Evolutionary conservation across 129 eudicot genomes (phyloP).

Genomic region (Heracleum sosnowskyi): DNA sequence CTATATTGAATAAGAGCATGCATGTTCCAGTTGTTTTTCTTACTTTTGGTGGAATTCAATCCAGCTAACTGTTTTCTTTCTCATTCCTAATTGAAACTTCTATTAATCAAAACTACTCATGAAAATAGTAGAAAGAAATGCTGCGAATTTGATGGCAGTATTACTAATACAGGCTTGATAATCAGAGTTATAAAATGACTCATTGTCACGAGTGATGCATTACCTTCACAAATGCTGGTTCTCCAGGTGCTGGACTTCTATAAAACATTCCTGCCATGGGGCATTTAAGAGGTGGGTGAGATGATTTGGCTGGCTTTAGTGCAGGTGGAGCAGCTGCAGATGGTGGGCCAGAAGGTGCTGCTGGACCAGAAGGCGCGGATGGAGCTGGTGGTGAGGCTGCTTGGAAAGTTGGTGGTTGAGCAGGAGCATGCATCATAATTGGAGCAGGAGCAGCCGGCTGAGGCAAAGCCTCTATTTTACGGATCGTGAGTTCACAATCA

Average conservation of each 20-base stretch:
- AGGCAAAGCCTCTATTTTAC: constrained; percentile 69
- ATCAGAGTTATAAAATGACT: not conserved
- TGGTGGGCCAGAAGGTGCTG: constrained; percentile 29
- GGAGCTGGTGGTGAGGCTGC: constrained; percentile 36
- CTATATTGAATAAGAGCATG: not conserved
- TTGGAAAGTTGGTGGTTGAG: constrained; percentile 31
- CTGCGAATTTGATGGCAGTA: not conserved
- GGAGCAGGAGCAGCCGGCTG: constrained; percentile 50
- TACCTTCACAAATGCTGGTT: constrained; percentile 76
- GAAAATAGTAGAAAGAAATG: not conserved
- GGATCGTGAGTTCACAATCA: constrained; percentile 60
- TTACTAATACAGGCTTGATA: not conserved
- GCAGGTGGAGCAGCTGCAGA: constrained; percentile 39
- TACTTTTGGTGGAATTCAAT: not conserved
- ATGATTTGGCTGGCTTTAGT: constrained; percentile 13
- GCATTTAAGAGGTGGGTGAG: constrained; percentile 41
- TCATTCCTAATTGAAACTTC: not conserved
- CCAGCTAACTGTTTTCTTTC: not conserved
- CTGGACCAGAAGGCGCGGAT: constrained; percentile 27
- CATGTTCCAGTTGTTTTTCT: not conserved
- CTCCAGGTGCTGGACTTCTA: constrained; percentile 81
- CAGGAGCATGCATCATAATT: constrained; percentile 46
- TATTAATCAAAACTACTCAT: not conserved
- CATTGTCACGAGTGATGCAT: not conserved
- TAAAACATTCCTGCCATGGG: constrained; percentile 95